These are phyloP conservation scores for Stemphylium lycopersici DNA, from an alignment of 2,329 filamentous ascomycete species.

Conservation along the genomic window DNA sequence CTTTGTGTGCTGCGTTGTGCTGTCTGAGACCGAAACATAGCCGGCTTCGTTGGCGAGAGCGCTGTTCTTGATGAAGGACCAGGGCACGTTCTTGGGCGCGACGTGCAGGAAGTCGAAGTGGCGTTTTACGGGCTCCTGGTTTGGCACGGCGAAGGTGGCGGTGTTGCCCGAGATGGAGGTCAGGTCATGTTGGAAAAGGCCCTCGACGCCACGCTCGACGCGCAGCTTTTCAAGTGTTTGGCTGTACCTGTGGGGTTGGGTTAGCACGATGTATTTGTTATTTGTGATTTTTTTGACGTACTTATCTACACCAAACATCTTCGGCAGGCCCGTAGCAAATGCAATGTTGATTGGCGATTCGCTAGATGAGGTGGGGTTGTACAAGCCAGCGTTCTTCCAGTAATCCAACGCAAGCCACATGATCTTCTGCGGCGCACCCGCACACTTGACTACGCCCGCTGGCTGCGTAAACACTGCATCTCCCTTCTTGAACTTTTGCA, in stretches of 20 bases:
- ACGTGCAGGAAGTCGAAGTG: conserved; percentile 49
- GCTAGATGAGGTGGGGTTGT: conserved; percentile 32
- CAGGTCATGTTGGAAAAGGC: conserved; percentile 49
- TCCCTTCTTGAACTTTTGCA: conserved; percentile 43
- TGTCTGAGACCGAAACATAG: conserved; percentile 46
- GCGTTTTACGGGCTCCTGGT: conserved; percentile 35
- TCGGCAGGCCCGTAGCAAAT: conserved; percentile 49
- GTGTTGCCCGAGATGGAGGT: conserved; percentile 47
- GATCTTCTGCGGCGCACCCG: conserved; percentile 50
- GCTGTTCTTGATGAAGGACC: conserved; percentile 46
- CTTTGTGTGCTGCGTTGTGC: conserved; percentile 47
- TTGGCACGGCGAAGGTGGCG: conserved; percentile 40
- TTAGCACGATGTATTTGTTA: not conserved
- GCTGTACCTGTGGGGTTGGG: conserved; percentile 38
- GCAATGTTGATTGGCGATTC: conserved; percentile 44
- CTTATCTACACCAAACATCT: conserved; percentile 51
- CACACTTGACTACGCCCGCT: conserved; percentile 49
- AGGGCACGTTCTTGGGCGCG: conserved; percentile 48
- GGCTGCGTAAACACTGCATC: conserved; percentile 49
- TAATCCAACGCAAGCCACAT: conserved; percentile 52
- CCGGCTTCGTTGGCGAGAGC: conserved; percentile 44
- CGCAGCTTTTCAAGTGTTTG: conserved; percentile 45
- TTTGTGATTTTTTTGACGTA: conserved; percentile 26
- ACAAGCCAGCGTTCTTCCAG: conserved; percentile 46
- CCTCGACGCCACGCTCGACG: conserved; percentile 45